Base-by-base conservation (phyloP, 2,329 filamentous ascomycete species). In the Endocalyx cinctus region DNA sequence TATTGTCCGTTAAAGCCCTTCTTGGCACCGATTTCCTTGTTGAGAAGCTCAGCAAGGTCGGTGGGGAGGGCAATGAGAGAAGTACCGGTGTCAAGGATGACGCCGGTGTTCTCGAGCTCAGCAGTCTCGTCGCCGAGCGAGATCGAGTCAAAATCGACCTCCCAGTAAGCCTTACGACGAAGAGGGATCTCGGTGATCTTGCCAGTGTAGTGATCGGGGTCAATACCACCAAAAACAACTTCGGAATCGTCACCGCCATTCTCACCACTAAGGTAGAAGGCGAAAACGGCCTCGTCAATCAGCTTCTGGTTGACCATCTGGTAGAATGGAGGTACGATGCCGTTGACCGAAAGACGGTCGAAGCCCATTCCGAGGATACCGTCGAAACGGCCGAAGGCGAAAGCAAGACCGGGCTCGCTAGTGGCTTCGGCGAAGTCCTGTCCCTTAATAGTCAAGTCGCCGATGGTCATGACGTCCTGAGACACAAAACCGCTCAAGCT, bases 151-250 rank as follows among this genome's bases (percentile, higher is more conserved):
- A 98, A 81, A 55, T 97, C 89, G 35, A 98, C 90, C 76, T 98
- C 92, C 92, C 92, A 98, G 78, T 98, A 98, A 31, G 92, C 92
- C 83, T 97, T 97, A 62, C 92, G 87, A 64, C 92, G 87, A 51
- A 98, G 79, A 35, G 92, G 92, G 50, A 98, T 87, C 64, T 88
- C 94, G 60, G 82, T 86, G 54, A 98, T 77, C 64, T 97, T 82
- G 56, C 92, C 92, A 25, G 74, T 81, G 62, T 74, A 80, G 72
- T 92, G 87, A 58, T 72, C 69, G 68, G 87, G 70, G 64, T 97
- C 82, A 42, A 95, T 66, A 47, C 90, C 90, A 62, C 90, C 90
- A 48, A 98, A 98, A 48, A 82, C 80, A 40, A 82, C 89, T 68
- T 89, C 89, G 26, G 89, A 96, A 60, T 85, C 77, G 38, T 82